Conservation (phyloP, 371 early-diverging fungal species). For the Mucor plumbeus region DNA sequence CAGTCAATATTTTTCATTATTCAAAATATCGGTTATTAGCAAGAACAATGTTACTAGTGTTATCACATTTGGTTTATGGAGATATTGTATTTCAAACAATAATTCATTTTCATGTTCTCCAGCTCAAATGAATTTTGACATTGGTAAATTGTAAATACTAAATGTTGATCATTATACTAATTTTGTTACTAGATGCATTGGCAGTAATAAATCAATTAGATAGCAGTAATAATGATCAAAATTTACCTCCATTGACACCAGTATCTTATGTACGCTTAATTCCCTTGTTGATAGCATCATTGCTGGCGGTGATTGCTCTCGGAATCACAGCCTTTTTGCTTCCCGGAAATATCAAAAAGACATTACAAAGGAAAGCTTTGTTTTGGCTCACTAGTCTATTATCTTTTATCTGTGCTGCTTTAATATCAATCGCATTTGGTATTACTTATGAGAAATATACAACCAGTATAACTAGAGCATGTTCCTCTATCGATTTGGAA, state of each 20-base stretch:
- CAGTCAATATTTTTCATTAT: constrained; percentile 14
- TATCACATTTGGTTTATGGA: constrained; percentile 26
- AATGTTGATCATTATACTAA: neutral
- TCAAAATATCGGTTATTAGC: constrained; percentile 10
- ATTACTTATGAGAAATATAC: constrained; percentile 12
- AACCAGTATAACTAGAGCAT: constrained; percentile 7
- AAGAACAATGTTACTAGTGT: neutral
- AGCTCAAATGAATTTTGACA: constrained; percentile 16
- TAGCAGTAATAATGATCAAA: neutral
- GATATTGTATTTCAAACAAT: constrained; percentile 11
- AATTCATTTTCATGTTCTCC: constrained; percentile 12
- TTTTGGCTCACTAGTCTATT: constrained; percentile 10
- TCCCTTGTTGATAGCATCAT: constrained; percentile 18
- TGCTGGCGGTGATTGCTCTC: constrained; percentile 12
- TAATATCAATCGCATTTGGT: constrained; percentile 15
- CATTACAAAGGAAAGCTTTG: constrained; percentile 15
- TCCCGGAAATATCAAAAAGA: constrained; percentile 17
- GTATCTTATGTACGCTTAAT: constrained; percentile 15
- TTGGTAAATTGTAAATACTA: constrained; percentile 13
- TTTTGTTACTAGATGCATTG: neutral
- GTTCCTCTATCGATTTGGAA: neutral
- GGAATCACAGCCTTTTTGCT: constrained; percentile 13
- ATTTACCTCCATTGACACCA: neutral
- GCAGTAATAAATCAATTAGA: neutral
- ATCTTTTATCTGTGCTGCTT: constrained; percentile 3